A percentile compares a stretch with the other conserved stretches of the same genome.
phyloP scores from a whole-genome alignment of 352 stramenopile species.

The Phytophthora pistaciae region DNA sequence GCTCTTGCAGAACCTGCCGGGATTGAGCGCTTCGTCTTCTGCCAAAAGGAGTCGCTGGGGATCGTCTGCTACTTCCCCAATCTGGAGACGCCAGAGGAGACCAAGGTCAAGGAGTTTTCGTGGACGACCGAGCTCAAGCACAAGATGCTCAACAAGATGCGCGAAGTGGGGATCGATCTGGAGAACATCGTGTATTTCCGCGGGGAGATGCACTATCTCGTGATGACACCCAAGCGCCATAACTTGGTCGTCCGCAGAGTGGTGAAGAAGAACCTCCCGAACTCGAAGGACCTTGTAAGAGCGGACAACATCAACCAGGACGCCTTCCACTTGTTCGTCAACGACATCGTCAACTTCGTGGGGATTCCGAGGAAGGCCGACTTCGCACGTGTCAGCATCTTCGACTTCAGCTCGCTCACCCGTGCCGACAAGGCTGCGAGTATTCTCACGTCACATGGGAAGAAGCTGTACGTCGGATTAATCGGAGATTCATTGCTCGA shows the following conservation, averaged over 20 bases:
- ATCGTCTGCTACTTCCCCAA: not conserved
- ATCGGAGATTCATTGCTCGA: not conserved
- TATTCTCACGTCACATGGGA: not conserved
- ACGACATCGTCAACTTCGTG: not conserved
- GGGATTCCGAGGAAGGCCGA: not conserved
- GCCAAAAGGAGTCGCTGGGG: not conserved
- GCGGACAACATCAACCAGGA: not conserved
- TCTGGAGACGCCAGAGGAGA: not conserved
- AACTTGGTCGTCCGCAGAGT: not conserved
- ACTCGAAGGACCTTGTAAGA: not conserved
- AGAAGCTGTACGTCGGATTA: not conserved
- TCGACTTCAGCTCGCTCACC: not conserved
- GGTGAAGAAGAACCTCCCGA: not conserved
- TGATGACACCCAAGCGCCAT: not conserved
- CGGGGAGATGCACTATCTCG: not conserved
- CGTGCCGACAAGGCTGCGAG: not conserved
- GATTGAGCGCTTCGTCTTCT: not conserved
- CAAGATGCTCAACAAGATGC: not conserved
- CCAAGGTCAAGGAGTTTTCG: not conserved
- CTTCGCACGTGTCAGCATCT: not conserved
- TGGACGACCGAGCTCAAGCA: not conserved
- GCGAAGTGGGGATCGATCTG: not conserved
- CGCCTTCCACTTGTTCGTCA: not conserved
- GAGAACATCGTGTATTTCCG: slow-evolving; percentile 1
- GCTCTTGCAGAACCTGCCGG: not conserved